Evolutionary conservation across 352 stramenopile genomes (phyloP), one percentile per base, ranked within the genome.

Genomic region (Phytopythium sindhum): DNA sequence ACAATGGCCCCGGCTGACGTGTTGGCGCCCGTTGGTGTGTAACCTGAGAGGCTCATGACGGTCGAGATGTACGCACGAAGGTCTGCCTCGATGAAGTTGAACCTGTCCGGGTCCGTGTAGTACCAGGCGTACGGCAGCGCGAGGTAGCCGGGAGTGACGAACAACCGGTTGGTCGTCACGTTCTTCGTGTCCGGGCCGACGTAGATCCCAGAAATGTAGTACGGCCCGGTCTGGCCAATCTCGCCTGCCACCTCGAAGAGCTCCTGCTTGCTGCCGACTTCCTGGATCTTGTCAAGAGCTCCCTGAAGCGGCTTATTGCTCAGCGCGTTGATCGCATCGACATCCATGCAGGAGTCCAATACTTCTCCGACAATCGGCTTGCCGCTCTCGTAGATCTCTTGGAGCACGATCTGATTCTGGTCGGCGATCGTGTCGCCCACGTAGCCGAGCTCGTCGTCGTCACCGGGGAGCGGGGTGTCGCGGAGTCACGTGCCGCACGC

Each of bases 181-280:
- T 68, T 68, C 33, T 65, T 66, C 37, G 24, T 26, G 37, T 64
- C 60, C 6, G 26, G 28, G 7, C 28, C 44, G 14, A 63, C 48
- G 11, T 80, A 39, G 76, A 86, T 51, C 95, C 89, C 69, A 23
- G 93, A 92, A 52, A 98, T 91, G 23, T 90, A 78, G 37, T 69
- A 69, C 5, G 89, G 69, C 4, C 69, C 70, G 8, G 70, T 78
- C 29, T 64, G 67, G 33, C 65, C 72, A 10, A 89, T 68, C 52
- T 79, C 66, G 48, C 80, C 77, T 1, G 74, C 77, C 23, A 78
- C 50, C 29, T 53, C 47, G 48, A 84, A 72, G 4, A 88, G 41
- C 21, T 86, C 77, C 11, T 66, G 41, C 47, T 77, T 80, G 50
- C 56, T 67, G 15, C 65, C 44, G 21, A 62, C 68, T 1, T 44